These are phyloP conservation scores for Phytophthora brassicae DNA, from an alignment of 352 stramenopile species.

Conservation along the genomic window DNA sequence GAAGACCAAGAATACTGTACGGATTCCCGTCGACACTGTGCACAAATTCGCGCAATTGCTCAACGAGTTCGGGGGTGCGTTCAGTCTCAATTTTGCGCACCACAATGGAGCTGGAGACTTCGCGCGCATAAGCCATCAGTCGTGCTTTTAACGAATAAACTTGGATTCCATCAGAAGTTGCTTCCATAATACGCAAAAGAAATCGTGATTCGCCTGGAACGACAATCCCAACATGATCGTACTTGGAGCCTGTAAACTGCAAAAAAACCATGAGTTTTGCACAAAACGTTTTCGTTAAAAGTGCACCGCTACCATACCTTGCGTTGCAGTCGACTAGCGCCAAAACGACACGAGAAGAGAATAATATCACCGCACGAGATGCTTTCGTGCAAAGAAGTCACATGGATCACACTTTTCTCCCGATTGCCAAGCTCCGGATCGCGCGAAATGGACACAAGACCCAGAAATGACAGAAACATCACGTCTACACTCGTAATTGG, in stretches of 20 bases:
- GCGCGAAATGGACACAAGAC: slow-evolving; percentile 66
- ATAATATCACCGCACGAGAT: slow-evolving; percentile 76
- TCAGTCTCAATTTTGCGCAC: slow-evolving; percentile 53
- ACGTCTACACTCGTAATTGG: slow-evolving; percentile 58
- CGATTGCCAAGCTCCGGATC: slow-evolving; percentile 65
- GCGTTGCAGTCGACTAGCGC: slow-evolving; percentile 72
- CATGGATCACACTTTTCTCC: slow-evolving; percentile 65
- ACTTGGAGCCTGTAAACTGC: slow-evolving; percentile 75
- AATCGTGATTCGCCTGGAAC: slow-evolving; percentile 61
- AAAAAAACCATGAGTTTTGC: not conserved
- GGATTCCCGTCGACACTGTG: slow-evolving; percentile 73
- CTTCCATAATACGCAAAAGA: slow-evolving; percentile 77
- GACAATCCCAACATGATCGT: slow-evolving; percentile 83
- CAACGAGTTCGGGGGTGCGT: slow-evolving; percentile 46
- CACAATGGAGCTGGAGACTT: slow-evolving; percentile 83
- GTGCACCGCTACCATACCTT: slow-evolving; percentile 42
- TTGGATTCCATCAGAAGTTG: slow-evolving; percentile 77
- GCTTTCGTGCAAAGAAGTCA: slow-evolving; percentile 75
- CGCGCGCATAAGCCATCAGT: slow-evolving; percentile 75
- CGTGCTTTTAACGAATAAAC: slow-evolving; percentile 78
- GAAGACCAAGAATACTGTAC: slow-evolving; percentile 82
- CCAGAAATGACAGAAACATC: slow-evolving; percentile 73
- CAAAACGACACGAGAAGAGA: slow-evolving; percentile 80
- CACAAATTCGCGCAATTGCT: slow-evolving; percentile 58
- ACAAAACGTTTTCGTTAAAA: not conserved